Evolutionary conservation across 1,284 basidiomycete genomes (phyloP).

Genomic region (Mycena sp.): DNA sequence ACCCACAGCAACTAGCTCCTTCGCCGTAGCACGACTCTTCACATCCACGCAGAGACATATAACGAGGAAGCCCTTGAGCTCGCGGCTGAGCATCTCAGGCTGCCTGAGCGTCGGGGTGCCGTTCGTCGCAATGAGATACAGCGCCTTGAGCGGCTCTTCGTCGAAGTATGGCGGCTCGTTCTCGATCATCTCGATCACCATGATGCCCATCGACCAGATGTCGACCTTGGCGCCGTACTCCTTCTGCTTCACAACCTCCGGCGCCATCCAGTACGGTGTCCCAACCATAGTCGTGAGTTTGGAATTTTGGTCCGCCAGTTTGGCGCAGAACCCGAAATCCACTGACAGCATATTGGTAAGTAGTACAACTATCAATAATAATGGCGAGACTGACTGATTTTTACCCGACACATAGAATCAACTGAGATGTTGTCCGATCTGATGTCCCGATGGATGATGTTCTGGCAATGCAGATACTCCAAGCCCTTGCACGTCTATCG

Average conservation of each 20-base stretch:
- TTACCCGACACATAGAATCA: slow-evolving; percentile 92
- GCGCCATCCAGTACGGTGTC: slow-evolving; percentile 99
- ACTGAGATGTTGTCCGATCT: slow-evolving; percentile 98
- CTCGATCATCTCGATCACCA: slow-evolving; percentile 99
- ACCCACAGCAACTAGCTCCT: too few species aligned
- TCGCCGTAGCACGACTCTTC: slow-evolving; percentile 91
- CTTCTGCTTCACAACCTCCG: slow-evolving; percentile 99
- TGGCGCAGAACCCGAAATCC: slow-evolving; percentile 98
- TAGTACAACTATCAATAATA: not conserved
- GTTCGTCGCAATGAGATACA: slow-evolving; percentile 98
- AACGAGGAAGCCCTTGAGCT: slow-evolving; percentile 95
- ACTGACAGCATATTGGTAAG: slow-evolving; percentile 60
- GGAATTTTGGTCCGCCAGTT: slow-evolving; percentile 98
- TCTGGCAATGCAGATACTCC: slow-evolving; percentile 91
- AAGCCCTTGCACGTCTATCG: slow-evolving; percentile 93
- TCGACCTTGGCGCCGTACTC: slow-evolving; percentile 99
- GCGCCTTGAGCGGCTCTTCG: slow-evolving; percentile 96
- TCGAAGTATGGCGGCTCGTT: slow-evolving; percentile 98
- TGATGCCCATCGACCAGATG: slow-evolving; percentile 98
- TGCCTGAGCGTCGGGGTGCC: slow-evolving; percentile 98
- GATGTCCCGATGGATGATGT: slow-evolving; percentile 98
- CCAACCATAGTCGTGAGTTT: slow-evolving; percentile 99
- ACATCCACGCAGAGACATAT: slow-evolving; percentile 99
- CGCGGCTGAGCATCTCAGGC: slow-evolving; percentile 90
- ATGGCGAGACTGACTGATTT: slow-evolving; percentile 82